Conservation (phyloP, 139 green algal species). For the Coccomyxa sp. region DNA sequence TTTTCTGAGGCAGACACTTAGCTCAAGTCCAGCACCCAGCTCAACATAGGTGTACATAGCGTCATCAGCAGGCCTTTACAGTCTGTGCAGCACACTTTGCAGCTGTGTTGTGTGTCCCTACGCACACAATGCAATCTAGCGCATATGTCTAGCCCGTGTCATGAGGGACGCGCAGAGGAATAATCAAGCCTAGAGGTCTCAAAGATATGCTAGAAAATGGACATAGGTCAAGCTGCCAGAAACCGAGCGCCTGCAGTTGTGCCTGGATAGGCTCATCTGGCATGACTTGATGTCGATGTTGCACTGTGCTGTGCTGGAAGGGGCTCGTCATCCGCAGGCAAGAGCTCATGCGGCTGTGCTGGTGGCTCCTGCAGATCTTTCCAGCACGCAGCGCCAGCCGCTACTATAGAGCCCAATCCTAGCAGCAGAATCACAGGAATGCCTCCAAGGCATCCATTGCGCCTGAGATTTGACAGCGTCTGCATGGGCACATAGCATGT, state of each 20-base stretch:
- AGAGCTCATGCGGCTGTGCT: no score
- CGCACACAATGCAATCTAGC: no score
- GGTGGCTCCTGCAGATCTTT: background rate
- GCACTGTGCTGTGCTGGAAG: background rate
- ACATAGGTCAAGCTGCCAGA: background rate
- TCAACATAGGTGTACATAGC: no score
- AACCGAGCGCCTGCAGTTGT: background rate
- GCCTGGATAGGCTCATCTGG: background rate
- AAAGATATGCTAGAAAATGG: background rate
- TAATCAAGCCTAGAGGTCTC: no score
- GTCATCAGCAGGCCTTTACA: no score
- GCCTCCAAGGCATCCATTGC: conserved; percentile 21
- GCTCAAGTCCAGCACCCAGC: no score
- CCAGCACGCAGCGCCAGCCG: conserved; percentile 8
- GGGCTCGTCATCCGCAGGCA: no score
- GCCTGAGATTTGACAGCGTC: conserved; percentile 28
- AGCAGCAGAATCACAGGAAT: conserved; percentile 25
- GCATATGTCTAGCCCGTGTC: no score
- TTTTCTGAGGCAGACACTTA: no score
- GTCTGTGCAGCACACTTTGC: no score
- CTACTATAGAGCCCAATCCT: background rate
- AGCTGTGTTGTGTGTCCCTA: no score
- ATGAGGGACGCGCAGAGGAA: no score
- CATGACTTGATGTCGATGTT: background rate
- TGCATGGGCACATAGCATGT: background rate